Evolutionary conservation across 306 rosid genomes (phyloP).

Genomic region (Lablab purpureus): DNA sequence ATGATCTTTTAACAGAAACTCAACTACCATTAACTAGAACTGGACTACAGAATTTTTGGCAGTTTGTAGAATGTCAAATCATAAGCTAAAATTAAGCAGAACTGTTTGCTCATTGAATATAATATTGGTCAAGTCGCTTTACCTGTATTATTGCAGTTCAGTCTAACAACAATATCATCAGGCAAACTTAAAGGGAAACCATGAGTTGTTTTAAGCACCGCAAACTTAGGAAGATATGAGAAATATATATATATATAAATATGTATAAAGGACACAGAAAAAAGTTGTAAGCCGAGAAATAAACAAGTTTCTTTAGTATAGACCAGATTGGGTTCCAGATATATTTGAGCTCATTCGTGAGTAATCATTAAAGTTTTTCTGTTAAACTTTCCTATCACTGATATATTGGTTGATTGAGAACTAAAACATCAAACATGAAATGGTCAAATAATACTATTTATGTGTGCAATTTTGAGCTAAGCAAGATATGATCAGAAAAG

Average conservation of each 20-base stretch:
- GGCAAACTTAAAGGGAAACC: background rate
- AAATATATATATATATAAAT: too few species aligned
- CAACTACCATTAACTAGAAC: background rate
- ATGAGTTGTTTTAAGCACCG: background rate
- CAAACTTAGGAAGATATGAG: conserved; percentile 16
- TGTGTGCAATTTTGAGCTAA: conserved; percentile 30
- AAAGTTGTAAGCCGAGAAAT: background rate
- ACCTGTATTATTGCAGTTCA: background rate
- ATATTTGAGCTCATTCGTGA: conserved; percentile 24
- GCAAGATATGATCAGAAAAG: background rate
- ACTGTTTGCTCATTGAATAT: background rate
- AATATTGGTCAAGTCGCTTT: background rate
- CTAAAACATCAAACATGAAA: background rate
- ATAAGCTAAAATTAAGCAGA: background rate
- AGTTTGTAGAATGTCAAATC: background rate
- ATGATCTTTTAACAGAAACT: background rate
- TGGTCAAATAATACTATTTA: background rate
- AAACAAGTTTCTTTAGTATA: conserved; percentile 18
- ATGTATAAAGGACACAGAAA: background rate
- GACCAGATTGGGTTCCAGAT: conserved; percentile 25
- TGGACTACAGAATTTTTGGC: background rate
- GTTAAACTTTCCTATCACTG: conserved; percentile 37
- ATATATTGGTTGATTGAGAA: conserved; percentile 32
- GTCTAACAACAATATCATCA: conserved; percentile 13
- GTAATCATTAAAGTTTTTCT: conserved; percentile 41